Conservation (phyloP, 495 filamentous ascomycete genomes). For the Emericellopsis terricola region DNA sequence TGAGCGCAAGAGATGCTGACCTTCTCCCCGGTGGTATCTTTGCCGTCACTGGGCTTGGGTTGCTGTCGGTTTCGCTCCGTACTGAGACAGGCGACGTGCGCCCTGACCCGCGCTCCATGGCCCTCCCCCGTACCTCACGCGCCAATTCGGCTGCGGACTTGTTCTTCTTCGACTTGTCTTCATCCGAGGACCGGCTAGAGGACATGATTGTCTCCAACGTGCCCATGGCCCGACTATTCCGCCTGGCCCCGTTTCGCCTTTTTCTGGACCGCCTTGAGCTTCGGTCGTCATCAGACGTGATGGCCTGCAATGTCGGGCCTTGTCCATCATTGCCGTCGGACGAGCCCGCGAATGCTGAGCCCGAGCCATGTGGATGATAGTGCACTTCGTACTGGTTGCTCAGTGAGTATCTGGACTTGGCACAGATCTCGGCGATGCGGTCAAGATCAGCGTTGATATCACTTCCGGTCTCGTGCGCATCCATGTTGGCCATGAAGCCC, state of each 20-base stretch:
- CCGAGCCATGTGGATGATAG: slow-evolving; percentile 33
- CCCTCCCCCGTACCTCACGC: slow-evolving; percentile 28
- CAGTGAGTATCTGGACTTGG: slow-evolving; percentile 31
- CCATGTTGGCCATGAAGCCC: slow-evolving; percentile 33
- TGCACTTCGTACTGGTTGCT: slow-evolving; percentile 44
- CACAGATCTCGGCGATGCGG: slow-evolving; percentile 40
- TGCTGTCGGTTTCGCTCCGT: slow-evolving; percentile 6
- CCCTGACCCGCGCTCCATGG: slow-evolving; percentile 11
- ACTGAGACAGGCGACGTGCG: slow-evolving; percentile 8
- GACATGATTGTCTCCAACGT: slow-evolving; percentile 40
- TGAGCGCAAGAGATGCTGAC: slow-evolving; percentile 26
- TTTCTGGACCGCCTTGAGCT: slow-evolving; percentile 6
- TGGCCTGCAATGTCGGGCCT: slow-evolving; percentile 29
- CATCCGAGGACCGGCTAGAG: slow-evolving; percentile 34
- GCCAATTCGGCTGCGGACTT: slow-evolving; percentile 30
- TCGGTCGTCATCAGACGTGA: slow-evolving; percentile 29
- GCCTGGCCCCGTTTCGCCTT: slow-evolving; percentile 13
- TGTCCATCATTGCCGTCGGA: slow-evolving; percentile 1
- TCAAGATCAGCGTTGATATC: slow-evolving; percentile 31
- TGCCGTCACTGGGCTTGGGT: slow-evolving; percentile 5
- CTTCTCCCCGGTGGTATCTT: slow-evolving; percentile 16
- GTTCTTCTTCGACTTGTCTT: slow-evolving; percentile 30
- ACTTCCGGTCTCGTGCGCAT: slow-evolving; percentile 9
- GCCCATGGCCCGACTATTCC: slow-evolving; percentile 29
- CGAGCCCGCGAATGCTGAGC: slow-evolving; percentile 15